Evolutionary conservation across 805 yeast genomes (phyloP).

Genomic region (Dipodascopsis uninucleata): DNA sequence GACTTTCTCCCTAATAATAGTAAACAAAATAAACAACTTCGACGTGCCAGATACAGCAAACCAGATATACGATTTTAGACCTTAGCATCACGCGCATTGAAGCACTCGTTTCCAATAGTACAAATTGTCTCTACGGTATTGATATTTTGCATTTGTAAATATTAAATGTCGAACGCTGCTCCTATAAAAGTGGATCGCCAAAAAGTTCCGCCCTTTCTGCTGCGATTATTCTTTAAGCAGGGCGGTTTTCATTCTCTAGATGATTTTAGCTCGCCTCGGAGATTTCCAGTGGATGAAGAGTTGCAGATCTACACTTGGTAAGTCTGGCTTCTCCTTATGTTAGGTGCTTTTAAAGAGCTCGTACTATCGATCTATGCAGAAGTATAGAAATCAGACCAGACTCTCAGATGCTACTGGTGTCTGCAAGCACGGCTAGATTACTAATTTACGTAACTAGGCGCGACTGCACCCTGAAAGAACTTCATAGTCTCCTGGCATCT

Average conservation of each 20-base stretch:
- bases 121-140: too few relatives aligned
- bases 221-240: conserved; percentile 4
- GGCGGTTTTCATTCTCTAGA: conserved; percentile 2
- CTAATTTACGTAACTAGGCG: conserved; percentile 1
- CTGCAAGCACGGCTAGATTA: background rate
- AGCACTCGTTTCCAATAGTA: too few relatives aligned
- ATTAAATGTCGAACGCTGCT: too few relatives aligned
- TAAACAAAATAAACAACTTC: too few relatives aligned
- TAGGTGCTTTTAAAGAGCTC: background rate
- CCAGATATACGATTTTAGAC: too few relatives aligned
- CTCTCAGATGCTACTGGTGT: too few relatives aligned
- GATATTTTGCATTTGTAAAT: too few relatives aligned
- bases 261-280: background rate
- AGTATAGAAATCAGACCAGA: background rate
- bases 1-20: too few relatives aligned
- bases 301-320: conserved; percentile 12
- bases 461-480: conserved; percentile 2
- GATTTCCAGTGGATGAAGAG: conserved; percentile 2
- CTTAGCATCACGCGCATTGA: too few relatives aligned
- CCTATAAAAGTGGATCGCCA: conserved; percentile 5
- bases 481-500: conserved; percentile 1
- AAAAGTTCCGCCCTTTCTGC: conserved; percentile 6
- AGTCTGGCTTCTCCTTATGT: background rate
- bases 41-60: too few relatives aligned
- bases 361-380: background rate